Evolutionary conservation across 768 basidiomycete genomes (phyloP).

Genomic region (Crucibulum laeve): DNA sequence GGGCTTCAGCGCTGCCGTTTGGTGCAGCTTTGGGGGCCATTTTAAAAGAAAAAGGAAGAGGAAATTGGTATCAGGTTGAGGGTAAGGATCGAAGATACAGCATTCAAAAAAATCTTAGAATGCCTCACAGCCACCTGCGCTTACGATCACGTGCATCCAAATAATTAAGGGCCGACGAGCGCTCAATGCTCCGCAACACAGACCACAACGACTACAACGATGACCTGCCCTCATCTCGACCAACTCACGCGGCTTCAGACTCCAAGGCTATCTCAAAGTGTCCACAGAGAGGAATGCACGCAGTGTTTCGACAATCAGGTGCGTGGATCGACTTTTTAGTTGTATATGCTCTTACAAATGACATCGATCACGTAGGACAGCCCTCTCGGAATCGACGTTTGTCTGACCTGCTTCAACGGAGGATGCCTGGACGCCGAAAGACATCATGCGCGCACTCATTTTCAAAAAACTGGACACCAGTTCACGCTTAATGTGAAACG

Average conservation of each 20-base stretch:
- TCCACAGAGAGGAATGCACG: slow-evolving; percentile 92
- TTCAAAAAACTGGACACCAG: slow-evolving; percentile 64
- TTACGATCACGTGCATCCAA: not conserved
- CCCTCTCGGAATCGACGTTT: slow-evolving; percentile 80
- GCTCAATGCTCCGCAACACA: not conserved
- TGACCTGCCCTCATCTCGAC: slow-evolving; percentile 35
- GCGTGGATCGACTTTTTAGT: slow-evolving; percentile 6
- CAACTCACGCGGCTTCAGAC: slow-evolving; percentile 44
- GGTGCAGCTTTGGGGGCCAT: slow-evolving; percentile 34
- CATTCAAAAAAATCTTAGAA: no score
- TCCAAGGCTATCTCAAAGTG: slow-evolving; percentile 65
- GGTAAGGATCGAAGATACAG: no score
- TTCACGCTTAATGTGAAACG: slow-evolving; percentile 83
- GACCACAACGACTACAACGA: not conserved
- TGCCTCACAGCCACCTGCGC: no score
- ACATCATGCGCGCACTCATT: slow-evolving; percentile 74
- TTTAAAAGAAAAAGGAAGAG: no score
- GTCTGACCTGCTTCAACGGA: slow-evolving; percentile 92
- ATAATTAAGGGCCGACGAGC: not conserved
- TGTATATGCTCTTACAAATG: slow-evolving; percentile 2
- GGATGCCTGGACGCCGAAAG: slow-evolving; percentile 64
- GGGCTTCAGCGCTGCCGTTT: slow-evolving; percentile 49
- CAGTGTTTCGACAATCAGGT: slow-evolving; percentile 97
- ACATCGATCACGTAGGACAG: slow-evolving; percentile 46
- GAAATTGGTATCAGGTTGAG: no score